A percentile compares a stretch with the other conserved stretches of the same genome.
phyloP scores from a whole-genome alignment of 1,284 basidiomycete genomes.

The Rugosomyces carneus region DNA sequence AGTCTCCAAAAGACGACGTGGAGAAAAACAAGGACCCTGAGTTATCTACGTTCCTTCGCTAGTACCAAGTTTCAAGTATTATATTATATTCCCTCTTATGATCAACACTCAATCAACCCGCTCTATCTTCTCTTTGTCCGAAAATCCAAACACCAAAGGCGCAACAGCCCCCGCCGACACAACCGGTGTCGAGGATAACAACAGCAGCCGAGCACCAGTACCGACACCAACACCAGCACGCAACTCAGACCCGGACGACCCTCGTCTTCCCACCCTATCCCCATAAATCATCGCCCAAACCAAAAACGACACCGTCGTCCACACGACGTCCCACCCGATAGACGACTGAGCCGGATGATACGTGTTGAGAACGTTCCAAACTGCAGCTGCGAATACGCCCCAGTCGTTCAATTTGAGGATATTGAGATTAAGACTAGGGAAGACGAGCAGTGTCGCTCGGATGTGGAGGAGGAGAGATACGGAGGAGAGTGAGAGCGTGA shows the following conservation, averaged over 20 bases:
- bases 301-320: conserved; percentile 41
- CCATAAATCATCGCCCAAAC: no score
- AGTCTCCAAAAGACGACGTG: no score
- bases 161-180: not conserved
- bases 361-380: conserved; percentile 36
- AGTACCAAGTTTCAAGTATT: no score
- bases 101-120: no score
- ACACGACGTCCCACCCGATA: conserved; percentile 62
- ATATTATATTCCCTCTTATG: no score
- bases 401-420: not conserved
- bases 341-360: conserved; percentile 65
- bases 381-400: not conserved
- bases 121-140: not conserved
- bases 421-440: conserved; percentile 3
- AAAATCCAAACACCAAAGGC: not conserved
- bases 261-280: no score
- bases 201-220: not conserved
- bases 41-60: no score
- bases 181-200: not conserved
- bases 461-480: conserved; percentile 34
- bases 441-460: conserved; percentile 26
- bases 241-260: no score
- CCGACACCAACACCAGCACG: not conserved
- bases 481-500: conserved; percentile 37
- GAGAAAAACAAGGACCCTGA: no score